A percentile compares a stretch with the other conserved stretches of the same genome.
phyloP scores from a whole-genome alignment of 1,284 basidiomycete genomes.

The Pseudozyma flocculosa region DNA sequence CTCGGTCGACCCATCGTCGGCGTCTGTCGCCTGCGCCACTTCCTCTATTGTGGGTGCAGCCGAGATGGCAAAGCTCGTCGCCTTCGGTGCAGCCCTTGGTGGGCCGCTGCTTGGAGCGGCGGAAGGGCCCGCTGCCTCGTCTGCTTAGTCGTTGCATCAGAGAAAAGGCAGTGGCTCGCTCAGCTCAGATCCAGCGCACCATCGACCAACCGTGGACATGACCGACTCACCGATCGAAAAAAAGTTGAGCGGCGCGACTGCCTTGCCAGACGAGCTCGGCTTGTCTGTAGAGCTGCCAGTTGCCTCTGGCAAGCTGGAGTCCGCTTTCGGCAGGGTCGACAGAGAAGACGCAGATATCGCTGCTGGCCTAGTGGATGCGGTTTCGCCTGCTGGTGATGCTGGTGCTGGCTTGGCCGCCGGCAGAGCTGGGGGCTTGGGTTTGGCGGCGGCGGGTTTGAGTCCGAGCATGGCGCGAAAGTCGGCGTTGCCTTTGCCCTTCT shows the following conservation, averaged over 20 bases:
- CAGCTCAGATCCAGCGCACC: too few relatives aligned
- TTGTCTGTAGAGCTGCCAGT: too few relatives aligned
- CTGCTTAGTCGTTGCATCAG: too few relatives aligned
- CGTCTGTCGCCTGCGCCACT: not conserved
- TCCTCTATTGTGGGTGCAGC: conserved; percentile 39
- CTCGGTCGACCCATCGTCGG: conserved; percentile 1
- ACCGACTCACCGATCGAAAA: conserved; percentile 14
- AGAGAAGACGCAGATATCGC: too few relatives aligned
- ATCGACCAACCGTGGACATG: not conserved
- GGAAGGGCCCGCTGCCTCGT: too few relatives aligned
- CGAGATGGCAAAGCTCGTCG: conserved; percentile 18
- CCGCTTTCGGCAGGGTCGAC: too few relatives aligned
- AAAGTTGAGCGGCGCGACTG: conserved; percentile 10
- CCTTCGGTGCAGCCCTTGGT: not conserved
- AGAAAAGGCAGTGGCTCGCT: too few relatives aligned
- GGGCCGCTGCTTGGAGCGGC: too few relatives aligned
- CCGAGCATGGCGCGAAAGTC: conserved; percentile 57
- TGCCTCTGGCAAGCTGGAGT: too few relatives aligned
- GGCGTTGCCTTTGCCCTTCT: conserved; percentile 44
- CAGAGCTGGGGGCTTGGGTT: conserved; percentile 1
- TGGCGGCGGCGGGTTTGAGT: conserved; percentile 29
- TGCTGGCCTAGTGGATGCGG: too few relatives aligned
- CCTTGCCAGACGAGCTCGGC: too few relatives aligned
- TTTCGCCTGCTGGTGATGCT: not conserved
- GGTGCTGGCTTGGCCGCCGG: conserved; percentile 5